These are phyloP conservation scores for Rhodosporidiobolus odoratus DNA, from an alignment of 768 basidiomycete genomes.

Conservation along the genomic window DNA sequence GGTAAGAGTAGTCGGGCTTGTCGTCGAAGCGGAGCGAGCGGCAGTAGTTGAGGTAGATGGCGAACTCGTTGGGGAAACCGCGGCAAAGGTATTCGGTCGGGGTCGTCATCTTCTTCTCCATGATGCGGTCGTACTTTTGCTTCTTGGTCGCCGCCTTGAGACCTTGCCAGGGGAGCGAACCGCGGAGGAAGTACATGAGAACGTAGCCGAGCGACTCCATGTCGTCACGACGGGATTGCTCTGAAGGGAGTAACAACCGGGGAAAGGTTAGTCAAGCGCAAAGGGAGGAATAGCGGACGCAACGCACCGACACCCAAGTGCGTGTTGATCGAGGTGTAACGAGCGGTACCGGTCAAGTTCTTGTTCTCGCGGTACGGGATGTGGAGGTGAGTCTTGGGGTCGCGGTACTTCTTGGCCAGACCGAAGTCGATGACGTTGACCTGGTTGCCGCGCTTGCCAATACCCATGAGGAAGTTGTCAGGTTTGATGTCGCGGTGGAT, in stretches of 20 bases:
- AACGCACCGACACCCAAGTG: conserved; percentile 72
- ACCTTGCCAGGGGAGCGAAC: conserved; percentile 97
- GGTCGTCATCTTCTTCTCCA: conserved; percentile 99
- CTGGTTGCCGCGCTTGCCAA: conserved; percentile 97
- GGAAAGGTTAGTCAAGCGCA: background rate
- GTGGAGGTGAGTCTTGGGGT: conserved; percentile 98
- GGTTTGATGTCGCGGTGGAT: conserved; percentile 98
- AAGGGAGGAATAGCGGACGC: background rate
- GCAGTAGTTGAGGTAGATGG: conserved; percentile 98
- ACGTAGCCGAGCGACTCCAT: conserved; percentile 98
- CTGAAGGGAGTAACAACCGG: conserved; percentile 43
- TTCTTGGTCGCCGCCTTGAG: conserved; percentile 99
- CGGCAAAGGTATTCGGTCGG: conserved; percentile 91
- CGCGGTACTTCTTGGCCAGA: conserved; percentile 98
- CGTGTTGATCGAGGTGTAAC: conserved; percentile 99
- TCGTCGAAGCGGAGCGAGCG: conserved; percentile 98
- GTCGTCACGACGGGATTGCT: conserved; percentile 96
- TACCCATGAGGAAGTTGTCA: conserved; percentile 98
- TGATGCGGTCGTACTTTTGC: conserved; percentile 99
- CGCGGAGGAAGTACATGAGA: conserved; percentile 99
- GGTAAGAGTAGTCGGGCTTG: conserved; percentile 99
- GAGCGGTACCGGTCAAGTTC: conserved; percentile 97
- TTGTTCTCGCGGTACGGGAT: conserved; percentile 99
- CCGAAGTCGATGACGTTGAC: conserved; percentile 96
- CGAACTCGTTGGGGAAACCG: conserved; percentile 99